phyloP scores from a whole-genome alignment of 192 early-diverging fungal genomes.

The Entomortierella parvispora region DNA sequence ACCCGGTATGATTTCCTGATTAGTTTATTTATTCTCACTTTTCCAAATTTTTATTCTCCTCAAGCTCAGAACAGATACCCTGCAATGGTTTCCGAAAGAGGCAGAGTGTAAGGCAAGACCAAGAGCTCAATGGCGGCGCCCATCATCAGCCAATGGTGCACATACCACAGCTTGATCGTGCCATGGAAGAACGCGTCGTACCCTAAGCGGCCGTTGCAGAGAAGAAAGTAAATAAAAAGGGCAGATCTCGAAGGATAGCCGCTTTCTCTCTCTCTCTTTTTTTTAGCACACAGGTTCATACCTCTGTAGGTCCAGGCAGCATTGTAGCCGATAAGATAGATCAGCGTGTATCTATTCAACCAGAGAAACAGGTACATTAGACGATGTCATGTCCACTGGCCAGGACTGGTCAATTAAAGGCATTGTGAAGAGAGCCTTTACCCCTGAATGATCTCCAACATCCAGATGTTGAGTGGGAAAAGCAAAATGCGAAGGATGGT shows the following conservation, averaged over 20 bases:
- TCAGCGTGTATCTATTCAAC: constrained; percentile 27
- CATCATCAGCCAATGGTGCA: constrained; percentile 51
- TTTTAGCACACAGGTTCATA: background rate
- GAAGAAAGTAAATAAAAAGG: background rate
- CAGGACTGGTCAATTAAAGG: too few relatives aligned
- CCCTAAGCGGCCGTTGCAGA: too few relatives aligned
- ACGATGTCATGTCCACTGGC: too few relatives aligned
- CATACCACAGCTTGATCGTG: constrained; percentile 43
- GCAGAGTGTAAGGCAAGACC: constrained; percentile 20
- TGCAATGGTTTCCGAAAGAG: constrained; percentile 27
- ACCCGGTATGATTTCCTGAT: background rate
- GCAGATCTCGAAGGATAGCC: background rate
- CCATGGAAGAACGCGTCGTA: constrained; percentile 52
- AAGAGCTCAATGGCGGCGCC: constrained; percentile 36
- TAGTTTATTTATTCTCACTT: background rate
- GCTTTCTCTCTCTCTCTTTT: too few relatives aligned
- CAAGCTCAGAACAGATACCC: background rate
- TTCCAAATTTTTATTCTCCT: background rate
- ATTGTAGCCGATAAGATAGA: constrained; percentile 48
- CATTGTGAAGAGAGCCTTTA: constrained; percentile 1
- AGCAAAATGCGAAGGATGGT: constrained; percentile 28
- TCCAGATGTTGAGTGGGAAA: constrained; percentile 49
- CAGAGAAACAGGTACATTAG: background rate
- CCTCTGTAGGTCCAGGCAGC: constrained; percentile 49
- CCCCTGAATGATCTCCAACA: constrained; percentile 48